Conservation (phyloP, 805 yeast species). For the Lipomyces mesembrius region DNA sequence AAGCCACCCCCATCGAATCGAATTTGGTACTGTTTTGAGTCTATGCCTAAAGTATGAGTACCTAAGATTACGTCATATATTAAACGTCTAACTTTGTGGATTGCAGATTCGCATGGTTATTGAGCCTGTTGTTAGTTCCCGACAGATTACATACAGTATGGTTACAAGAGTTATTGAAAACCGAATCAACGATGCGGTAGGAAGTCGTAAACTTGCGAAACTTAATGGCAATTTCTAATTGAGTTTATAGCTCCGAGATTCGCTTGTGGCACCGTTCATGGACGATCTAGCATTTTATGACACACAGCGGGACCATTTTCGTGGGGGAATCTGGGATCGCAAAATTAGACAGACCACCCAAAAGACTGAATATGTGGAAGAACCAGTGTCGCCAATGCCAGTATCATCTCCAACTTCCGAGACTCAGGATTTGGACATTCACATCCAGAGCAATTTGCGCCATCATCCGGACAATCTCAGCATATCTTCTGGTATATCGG, state of each 20-base stretch:
- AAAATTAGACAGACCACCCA: neutral
- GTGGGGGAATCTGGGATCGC: constrained; percentile 92
- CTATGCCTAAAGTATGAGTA: constrained; percentile 58
- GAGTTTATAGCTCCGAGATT: constrained; percentile 50
- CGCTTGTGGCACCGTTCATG: constrained; percentile 84
- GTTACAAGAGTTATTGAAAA: constrained; percentile 80
- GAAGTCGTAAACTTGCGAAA: neutral
- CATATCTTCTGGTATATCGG: constrained; percentile 27
- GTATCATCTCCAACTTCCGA: constrained; percentile 2
- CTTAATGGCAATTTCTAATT: neutral
- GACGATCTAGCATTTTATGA: constrained; percentile 80
- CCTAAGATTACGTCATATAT: neutral
- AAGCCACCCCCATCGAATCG: constrained; percentile 92
- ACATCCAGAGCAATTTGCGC: constrained; percentile 12
- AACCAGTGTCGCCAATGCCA: constrained; percentile 2
- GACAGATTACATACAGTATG: constrained; percentile 76
- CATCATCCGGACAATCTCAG: constrained; percentile 29
- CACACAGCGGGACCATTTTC: constrained; percentile 68
- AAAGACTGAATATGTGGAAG: neutral
- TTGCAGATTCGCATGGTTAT: constrained; percentile 46
- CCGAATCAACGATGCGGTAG: constrained; percentile 76
- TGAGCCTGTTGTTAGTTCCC: constrained; percentile 89
- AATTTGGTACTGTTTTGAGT: constrained; percentile 85
- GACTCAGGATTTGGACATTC: constrained; percentile 9
- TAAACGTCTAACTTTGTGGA: neutral